Evolutionary conservation across 345 rosid genomes (phyloP).

Genomic region (Garcia nutans): DNA sequence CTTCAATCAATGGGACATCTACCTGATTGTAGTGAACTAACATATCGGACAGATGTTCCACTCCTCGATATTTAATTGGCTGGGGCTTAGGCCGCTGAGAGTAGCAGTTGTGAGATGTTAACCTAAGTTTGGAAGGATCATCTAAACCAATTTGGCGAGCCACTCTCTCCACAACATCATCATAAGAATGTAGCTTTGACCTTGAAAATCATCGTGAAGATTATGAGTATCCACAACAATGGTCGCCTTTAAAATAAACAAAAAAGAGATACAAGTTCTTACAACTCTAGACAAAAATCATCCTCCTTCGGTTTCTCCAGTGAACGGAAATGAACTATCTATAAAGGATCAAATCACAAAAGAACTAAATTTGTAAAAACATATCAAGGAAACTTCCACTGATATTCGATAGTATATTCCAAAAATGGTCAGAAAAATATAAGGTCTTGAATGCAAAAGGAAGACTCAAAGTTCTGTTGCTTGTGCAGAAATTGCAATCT

Average conservation of each 20-base stretch:
- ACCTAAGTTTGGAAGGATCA: slow-evolving; percentile 86
- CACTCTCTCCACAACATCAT: slow-evolving; percentile 88
- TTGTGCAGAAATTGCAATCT: not conserved
- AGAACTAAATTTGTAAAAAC: not conserved
- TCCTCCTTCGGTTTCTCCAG: slow-evolving; percentile 89
- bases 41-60: slow-evolving; percentile 87
- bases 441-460: not conserved
- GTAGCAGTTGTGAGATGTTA: slow-evolving; percentile 97
- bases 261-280: slow-evolving; percentile 32
- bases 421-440: not conserved
- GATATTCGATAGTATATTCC: not conserved
- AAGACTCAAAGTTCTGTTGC: not conserved
- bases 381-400: not conserved
- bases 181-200: slow-evolving; percentile 87
- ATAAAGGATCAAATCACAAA: slow-evolving; percentile 27
- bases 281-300: slow-evolving; percentile 88
- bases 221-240: slow-evolving; percentile 1
- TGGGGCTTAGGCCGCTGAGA: slow-evolving; percentile 99
- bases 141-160: slow-evolving; percentile 82
- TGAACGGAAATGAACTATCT: slow-evolving; percentile 87
- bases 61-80: slow-evolving; percentile 85
- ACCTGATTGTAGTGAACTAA: slow-evolving; percentile 93
- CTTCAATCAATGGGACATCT: not conserved
- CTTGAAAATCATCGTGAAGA: slow-evolving; percentile 35
- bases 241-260: not conserved